phyloP scores from a whole-genome alignment of 2,329 filamentous ascomycete genomes.

The Cladosporium phlei region DNA sequence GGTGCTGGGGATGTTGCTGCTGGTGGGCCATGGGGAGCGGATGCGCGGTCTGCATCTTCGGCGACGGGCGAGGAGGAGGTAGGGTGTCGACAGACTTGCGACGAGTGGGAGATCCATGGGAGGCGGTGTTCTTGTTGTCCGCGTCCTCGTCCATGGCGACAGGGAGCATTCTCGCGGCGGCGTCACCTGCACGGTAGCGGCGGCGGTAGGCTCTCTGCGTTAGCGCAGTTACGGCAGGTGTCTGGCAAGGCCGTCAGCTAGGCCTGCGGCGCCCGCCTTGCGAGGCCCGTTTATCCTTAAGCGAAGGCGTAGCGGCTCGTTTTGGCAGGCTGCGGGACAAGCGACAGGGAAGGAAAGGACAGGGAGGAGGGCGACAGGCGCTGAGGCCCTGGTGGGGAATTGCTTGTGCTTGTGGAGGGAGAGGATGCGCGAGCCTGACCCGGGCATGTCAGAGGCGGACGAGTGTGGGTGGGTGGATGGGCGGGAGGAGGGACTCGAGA shows the following conservation, averaged over 20 bases:
- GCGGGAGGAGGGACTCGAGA: not conserved
- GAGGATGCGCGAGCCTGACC: not conserved
- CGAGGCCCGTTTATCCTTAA: constrained; percentile 15
- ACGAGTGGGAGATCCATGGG: constrained; percentile 7
- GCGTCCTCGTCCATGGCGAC: constrained; percentile 10
- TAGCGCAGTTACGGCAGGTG: constrained; percentile 11
- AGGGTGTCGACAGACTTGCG: no score
- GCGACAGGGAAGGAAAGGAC: constrained; percentile 4
- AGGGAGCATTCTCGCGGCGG: constrained; percentile 10
- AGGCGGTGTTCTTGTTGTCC: constrained; percentile 4
- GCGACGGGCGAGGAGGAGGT: constrained; percentile 8
- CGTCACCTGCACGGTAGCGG: constrained; percentile 12
- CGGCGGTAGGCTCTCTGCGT: constrained; percentile 9
- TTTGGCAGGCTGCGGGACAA: constrained; percentile 9
- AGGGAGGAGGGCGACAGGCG: constrained; percentile 6
- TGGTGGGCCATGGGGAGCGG: constrained; percentile 3
- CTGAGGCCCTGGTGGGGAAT: constrained; percentile 8
- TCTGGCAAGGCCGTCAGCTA: constrained; percentile 12
- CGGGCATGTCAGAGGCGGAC: not conserved
- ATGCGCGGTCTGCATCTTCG: constrained; percentile 9
- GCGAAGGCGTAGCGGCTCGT: constrained; percentile 13
- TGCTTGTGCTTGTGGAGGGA: constrained; percentile 3
- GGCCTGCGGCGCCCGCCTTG: constrained; percentile 10
- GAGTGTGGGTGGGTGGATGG: no score
- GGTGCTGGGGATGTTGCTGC: not conserved